A percentile compares a stretch with the other conserved stretches of the same genome.
Evolutionary conservation across 2,329 filamentous ascomycete genomes (phyloP).

Genomic region (Stemphylium beticola): DNA sequence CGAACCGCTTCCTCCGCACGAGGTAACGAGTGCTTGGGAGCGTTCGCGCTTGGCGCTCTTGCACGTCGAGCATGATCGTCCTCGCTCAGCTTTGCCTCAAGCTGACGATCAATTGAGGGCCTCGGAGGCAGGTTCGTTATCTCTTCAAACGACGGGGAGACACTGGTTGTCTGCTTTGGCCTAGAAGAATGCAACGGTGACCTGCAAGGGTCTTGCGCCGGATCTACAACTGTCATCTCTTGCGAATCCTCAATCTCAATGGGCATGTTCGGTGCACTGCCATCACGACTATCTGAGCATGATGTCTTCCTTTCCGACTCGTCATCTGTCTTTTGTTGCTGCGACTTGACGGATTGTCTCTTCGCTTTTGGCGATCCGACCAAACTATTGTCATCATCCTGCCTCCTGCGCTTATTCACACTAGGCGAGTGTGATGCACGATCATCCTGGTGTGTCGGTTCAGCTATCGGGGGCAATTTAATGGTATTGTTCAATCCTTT

Average conservation of each 20-base stretch:
- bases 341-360: neutral
- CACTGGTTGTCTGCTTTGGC: neutral
- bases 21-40: neutral
- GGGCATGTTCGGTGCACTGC: conserved; percentile 22
- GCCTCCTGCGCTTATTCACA: conserved; percentile 10
- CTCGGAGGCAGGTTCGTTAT: neutral
- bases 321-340: neutral
- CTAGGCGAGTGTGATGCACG: neutral
- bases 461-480: neutral
- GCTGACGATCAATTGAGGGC: neutral
- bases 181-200: neutral
- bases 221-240: conserved; percentile 9
- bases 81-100: neutral
- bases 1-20: neutral
- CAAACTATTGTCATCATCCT: neutral
- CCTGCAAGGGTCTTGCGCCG: neutral
- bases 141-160: conserved; percentile 12
- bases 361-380: conserved; percentile 1
- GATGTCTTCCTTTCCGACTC: neutral
- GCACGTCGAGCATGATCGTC: conserved; percentile 1
- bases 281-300: conserved; percentile 6
- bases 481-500: neutral
- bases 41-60: neutral
- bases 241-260: conserved; percentile 40
- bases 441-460: neutral